Evolutionary conservation across 176 grass and related monocot genomes (phyloP), one percentile per base, ranked within the genome.

Genomic region (Phyllostachys edulis): DNA sequence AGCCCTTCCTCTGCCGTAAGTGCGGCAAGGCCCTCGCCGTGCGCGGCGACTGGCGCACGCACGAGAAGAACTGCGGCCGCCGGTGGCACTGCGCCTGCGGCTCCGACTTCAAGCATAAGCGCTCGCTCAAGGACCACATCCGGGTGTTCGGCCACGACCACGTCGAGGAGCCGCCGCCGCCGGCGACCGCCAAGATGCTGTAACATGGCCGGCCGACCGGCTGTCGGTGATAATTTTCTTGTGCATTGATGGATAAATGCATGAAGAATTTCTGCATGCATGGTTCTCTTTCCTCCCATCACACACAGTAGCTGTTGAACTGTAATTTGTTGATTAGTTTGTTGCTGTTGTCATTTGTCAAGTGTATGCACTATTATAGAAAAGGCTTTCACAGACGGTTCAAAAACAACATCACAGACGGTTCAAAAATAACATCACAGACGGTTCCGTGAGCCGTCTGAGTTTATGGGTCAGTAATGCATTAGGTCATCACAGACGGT

Each of bases 61-160:
- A 99, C 73, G 93, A 99, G 89, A 99, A 99, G 89, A 99, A 99
- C 84, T 99, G 96, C 71, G 96, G 96, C 88, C 73, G 73, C 12
- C 73, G 73, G 1, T 82, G 80, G 86, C 82, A 81, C 73, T 92
- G 91, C 84, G 32, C 55, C 66, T 92, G 91, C 71, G 91, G 87
- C 57, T 92, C 91, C 49, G 87, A 92, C 41, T 92, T 92, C 81
- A 92, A 90, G 91, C 91, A 92, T 77, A 92, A 92, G 87, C 77
- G 91, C 27, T 93, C 91, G 18, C 91, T 93, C 64, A 93, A 93
- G 88, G 91, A 93, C 56, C 91, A 93, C 81, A 87, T 87, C 62
- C 78, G 82, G 11, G 91, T 85, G 0, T 93, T 93, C 24, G 91
- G 91, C 5, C 75, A 49, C 34, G 81, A 80, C 45, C 91, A 90